Evolutionary conservation across 768 basidiomycete genomes (phyloP).

Genomic region (Lactarius pseudohatsudake): DNA sequence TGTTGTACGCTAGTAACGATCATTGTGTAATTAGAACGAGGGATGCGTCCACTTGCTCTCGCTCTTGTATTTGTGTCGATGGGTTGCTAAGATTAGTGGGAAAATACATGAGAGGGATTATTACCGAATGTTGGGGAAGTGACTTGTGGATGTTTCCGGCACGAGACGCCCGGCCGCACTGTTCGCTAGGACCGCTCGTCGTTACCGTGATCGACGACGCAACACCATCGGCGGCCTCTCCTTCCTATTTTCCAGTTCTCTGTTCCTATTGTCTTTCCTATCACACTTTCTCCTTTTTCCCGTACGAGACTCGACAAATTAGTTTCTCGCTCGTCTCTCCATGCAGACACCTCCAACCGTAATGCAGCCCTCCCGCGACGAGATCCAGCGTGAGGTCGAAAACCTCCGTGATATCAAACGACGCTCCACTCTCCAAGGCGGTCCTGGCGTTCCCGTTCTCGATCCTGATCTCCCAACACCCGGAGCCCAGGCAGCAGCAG

Average conservation of each 20-base stretch:
- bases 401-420: conserved; percentile 80
- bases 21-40: not conserved
- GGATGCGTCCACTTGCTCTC: not conserved
- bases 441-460: conserved; percentile 78
- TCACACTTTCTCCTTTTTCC: not conserved
- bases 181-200: conserved; percentile 14
- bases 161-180: not conserved
- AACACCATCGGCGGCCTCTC: conserved; percentile 1
- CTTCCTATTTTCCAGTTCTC: not conserved
- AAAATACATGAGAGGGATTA: not conserved
- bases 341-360: conserved; percentile 18
- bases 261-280: not conserved
- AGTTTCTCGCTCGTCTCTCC: not conserved
- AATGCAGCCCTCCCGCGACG: conserved; percentile 77
- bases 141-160: conserved; percentile 1
- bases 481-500: conserved; percentile 51
- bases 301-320: not conserved
- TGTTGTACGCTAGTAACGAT: too few relatives aligned
- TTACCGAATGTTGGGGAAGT: not conserved
- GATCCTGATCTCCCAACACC: conserved; percentile 91
- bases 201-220: conserved; percentile 21
- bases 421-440: conserved; percentile 70
- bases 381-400: conserved; percentile 86
- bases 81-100: not conserved
- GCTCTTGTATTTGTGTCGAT: not conserved